phyloP scores from a whole-genome alignment of 2,329 filamentous ascomycete species.

The Fusarium hostae region DNA sequence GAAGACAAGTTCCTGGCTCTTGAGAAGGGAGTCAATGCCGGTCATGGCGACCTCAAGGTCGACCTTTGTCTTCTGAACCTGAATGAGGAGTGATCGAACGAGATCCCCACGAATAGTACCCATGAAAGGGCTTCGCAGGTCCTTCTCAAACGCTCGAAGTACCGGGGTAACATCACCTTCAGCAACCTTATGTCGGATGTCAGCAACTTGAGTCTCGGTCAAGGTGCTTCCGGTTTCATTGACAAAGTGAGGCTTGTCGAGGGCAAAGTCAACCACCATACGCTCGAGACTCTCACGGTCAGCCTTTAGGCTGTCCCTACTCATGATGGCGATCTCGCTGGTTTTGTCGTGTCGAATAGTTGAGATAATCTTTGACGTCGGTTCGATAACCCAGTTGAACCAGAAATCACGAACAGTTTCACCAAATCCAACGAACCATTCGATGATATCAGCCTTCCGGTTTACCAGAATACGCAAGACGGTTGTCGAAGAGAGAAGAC shows the following conservation, averaged over 20 bases:
- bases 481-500: slow-evolving; percentile 86
- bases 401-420: slow-evolving; percentile 88
- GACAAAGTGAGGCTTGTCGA: slow-evolving; percentile 77
- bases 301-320: slow-evolving; percentile 87
- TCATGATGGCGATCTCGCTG: slow-evolving; percentile 97
- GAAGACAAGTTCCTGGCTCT: slow-evolving; percentile 96
- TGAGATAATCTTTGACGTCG: slow-evolving; percentile 81
- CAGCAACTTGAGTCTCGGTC: slow-evolving; percentile 75
- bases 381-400: slow-evolving; percentile 95
- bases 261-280: slow-evolving; percentile 97
- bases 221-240: slow-evolving; percentile 60
- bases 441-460: slow-evolving; percentile 78
- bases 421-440: slow-evolving; percentile 84
- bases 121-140: slow-evolving; percentile 82
- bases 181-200: slow-evolving; percentile 81
- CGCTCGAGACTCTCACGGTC: slow-evolving; percentile 93
- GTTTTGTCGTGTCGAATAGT: slow-evolving; percentile 94
- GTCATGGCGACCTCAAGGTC: slow-evolving; percentile 96
- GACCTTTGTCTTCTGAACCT: slow-evolving; percentile 98
- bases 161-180: slow-evolving; percentile 95
- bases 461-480: slow-evolving; percentile 82
- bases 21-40: slow-evolving; percentile 92
- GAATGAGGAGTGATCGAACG: slow-evolving; percentile 89
- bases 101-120: slow-evolving; percentile 89
- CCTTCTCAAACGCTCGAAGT: slow-evolving; percentile 88